Conservation (phyloP, 495 filamentous ascomycete species). For the Penicillium samsonianum region DNA sequence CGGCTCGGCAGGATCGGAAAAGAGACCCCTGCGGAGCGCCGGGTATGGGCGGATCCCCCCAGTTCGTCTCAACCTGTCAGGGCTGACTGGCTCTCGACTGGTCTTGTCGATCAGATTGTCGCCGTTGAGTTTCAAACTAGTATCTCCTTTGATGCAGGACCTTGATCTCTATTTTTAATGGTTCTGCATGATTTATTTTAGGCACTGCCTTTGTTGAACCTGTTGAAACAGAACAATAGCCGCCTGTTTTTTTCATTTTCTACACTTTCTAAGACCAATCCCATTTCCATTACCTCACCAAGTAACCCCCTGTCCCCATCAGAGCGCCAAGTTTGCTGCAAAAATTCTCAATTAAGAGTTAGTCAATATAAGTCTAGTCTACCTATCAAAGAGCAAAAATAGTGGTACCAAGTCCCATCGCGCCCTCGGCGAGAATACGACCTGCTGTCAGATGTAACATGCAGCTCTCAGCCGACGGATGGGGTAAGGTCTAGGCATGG, state of each 20-base stretch:
- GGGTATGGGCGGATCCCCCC: constrained; percentile 26
- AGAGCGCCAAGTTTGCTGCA: constrained; percentile 11
- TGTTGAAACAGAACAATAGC: constrained; percentile 12
- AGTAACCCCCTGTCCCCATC: constrained; percentile 1
- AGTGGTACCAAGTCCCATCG: neutral
- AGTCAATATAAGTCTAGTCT: neutral
- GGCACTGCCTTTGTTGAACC: neutral
- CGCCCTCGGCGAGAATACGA: constrained; percentile 7
- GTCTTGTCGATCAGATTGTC: constrained; percentile 20
- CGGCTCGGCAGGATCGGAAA: neutral
- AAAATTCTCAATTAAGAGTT: neutral
- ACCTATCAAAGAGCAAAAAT: constrained; percentile 6
- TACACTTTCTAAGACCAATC: neutral
- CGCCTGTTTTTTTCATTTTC: constrained; percentile 1
- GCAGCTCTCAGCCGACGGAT: constrained; percentile 6
- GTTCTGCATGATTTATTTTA: constrained; percentile 3
- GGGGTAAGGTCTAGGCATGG: constrained; percentile 1
- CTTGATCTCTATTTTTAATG: constrained; percentile 7
- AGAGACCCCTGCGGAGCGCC: constrained; percentile 12
- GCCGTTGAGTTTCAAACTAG: constrained; percentile 23
- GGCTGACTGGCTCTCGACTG: constrained; percentile 1
- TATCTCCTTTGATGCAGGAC: neutral
- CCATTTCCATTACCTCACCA: neutral
- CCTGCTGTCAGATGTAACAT: constrained; percentile 17
- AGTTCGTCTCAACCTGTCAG: constrained; percentile 15